A percentile compares a stretch with the other conserved stretches of the same genome.
phyloP scores from a whole-genome alignment of 331 rosid genomes.

The Quercus tomentella region DNA sequence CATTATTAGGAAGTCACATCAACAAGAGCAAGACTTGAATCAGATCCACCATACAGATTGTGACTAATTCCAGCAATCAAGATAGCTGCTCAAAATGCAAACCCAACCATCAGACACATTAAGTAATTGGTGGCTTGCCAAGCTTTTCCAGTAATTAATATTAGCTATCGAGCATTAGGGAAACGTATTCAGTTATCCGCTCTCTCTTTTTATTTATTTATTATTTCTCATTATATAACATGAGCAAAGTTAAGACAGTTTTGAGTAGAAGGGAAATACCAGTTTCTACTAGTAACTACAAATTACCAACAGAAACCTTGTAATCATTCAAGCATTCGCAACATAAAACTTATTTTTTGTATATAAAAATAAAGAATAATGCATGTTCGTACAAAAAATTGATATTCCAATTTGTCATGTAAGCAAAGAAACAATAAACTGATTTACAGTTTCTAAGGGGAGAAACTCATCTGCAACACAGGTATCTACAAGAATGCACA shows the following conservation, averaged over 20 bases:
- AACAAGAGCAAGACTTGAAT: background rate
- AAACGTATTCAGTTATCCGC: background rate
- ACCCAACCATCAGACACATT: background rate
- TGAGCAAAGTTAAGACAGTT: background rate
- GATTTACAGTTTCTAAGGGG: slow-evolving; percentile 91
- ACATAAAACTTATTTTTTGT: background rate
- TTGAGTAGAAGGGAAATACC: background rate
- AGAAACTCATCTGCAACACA: slow-evolving; percentile 98
- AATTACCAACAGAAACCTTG: background rate
- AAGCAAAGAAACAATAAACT: slow-evolving; percentile 31
- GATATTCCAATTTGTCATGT: slow-evolving; percentile 43
- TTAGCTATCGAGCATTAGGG: background rate
- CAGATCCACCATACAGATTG: slow-evolving; percentile 4
- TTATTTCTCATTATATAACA: background rate
- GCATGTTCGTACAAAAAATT: slow-evolving; percentile 38
- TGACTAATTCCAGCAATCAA: background rate
- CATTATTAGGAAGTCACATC: background rate
- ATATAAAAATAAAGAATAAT: slow-evolving; percentile 17
- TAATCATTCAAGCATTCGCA: background rate
- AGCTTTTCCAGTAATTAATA: background rate
- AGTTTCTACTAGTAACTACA: background rate
- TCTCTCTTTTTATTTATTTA: background rate
- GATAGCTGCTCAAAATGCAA: background rate
- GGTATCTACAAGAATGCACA: slow-evolving; percentile 72
- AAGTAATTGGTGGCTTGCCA: background rate